A percentile compares a stretch with the other conserved stretches of the same genome.
phyloP scores from a whole-genome alignment of 257 asterid species.

The Salvia miltiorrhiza region DNA sequence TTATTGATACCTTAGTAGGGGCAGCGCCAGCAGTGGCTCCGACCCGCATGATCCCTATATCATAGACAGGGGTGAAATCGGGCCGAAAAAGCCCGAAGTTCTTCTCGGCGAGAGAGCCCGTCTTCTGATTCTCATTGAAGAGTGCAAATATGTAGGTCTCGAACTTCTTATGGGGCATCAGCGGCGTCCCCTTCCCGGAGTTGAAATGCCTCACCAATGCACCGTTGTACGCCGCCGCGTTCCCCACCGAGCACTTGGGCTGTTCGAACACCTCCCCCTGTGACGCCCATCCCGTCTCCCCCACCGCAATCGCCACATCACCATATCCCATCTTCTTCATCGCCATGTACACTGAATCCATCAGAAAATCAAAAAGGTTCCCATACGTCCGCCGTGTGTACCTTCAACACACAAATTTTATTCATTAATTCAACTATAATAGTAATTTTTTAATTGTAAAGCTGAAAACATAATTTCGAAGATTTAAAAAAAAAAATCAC shows the following conservation, averaged over 20 bases:
- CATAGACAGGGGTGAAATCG: conserved; percentile 65
- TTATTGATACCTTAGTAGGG: neutral
- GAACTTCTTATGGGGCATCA: conserved; percentile 58
- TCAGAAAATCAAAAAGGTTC: conserved; percentile 58
- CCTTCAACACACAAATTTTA: no score
- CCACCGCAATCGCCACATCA: conserved; percentile 62
- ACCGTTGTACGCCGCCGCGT: conserved; percentile 74
- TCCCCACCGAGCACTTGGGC: conserved; percentile 52
- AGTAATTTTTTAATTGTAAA: no score
- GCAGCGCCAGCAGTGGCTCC: conserved; percentile 16
- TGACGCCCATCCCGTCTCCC: conserved; percentile 95
- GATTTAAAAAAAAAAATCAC: no score
- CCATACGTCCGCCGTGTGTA: conserved; percentile 35
- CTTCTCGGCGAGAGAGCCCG: conserved; percentile 67
- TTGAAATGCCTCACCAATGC: conserved; percentile 48
- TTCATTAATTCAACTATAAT: no score
- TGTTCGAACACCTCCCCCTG: conserved; percentile 52
- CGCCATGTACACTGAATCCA: conserved; percentile 55
- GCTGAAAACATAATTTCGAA: no score
- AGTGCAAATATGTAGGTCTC: conserved; percentile 62
- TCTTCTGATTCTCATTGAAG: conserved; percentile 73
- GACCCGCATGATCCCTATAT: conserved; percentile 53
- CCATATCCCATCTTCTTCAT: conserved; percentile 68
- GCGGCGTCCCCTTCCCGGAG: conserved; percentile 61
- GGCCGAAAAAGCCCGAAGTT: conserved; percentile 80